Percentiles rank a stretch among this genome's conserved stretches.
phyloP scores from a whole-genome alignment of 2,329 filamentous ascomycete genomes.

The Tothia fuscella region DNA sequence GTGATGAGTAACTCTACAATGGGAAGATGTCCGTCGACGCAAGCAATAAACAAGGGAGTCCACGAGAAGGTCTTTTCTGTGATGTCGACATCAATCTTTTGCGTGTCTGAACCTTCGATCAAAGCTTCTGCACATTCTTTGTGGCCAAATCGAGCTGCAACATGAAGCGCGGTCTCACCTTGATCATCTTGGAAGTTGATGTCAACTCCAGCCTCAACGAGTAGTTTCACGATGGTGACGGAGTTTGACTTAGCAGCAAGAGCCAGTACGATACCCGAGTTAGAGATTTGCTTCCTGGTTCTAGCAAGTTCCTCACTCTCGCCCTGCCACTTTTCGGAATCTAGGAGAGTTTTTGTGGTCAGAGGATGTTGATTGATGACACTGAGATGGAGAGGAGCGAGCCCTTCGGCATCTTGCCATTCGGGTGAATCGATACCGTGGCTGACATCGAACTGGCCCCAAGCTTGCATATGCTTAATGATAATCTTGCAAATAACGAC shows the following conservation, averaged over 20 bases:
- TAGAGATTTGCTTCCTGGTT: conserved; percentile 58
- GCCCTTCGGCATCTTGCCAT: conserved; percentile 91
- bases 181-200: conserved; percentile 87
- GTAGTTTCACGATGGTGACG: conserved; percentile 67
- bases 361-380: conserved; percentile 83
- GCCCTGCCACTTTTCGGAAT: conserved; percentile 67
- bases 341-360: conserved; percentile 70
- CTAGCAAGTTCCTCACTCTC: conserved; percentile 48
- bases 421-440: conserved; percentile 74
- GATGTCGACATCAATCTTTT: conserved; percentile 66
- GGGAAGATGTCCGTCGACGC: conserved; percentile 70
- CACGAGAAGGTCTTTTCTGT: conserved; percentile 77
- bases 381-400: conserved; percentile 79
- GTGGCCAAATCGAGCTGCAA: conserved; percentile 82
- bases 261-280: conserved; percentile 77
- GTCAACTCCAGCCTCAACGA: conserved; percentile 82
- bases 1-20: conserved; percentile 68
- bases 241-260: conserved; percentile 85
- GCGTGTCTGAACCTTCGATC: conserved; percentile 54
- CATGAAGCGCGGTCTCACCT: conserved; percentile 82
- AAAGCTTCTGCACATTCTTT: conserved; percentile 67
- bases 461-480: conserved; percentile 78
- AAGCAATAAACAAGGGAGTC: conserved; percentile 90
- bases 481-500: conserved; percentile 80
- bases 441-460: conserved; percentile 74